Conservation (phyloP, 2,329 filamentous ascomycete genomes). For the Aureobasidium pullulans region DNA sequence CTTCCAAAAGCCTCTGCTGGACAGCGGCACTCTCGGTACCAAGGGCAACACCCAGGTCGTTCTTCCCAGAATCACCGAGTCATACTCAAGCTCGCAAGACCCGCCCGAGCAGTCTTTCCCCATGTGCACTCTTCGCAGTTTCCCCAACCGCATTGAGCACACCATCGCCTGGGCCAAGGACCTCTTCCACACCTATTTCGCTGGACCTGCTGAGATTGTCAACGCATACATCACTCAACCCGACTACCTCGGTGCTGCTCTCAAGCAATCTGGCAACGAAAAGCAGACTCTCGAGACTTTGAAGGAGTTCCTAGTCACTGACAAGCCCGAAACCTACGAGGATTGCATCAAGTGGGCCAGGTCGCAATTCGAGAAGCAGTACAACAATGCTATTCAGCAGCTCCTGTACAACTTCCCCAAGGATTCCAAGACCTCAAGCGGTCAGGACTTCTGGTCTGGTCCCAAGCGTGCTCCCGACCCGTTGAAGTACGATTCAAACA, state of each 20-base stretch:
- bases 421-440: constrained; percentile 79
- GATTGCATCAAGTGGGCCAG: constrained; percentile 97
- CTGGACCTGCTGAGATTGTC: constrained; percentile 86
- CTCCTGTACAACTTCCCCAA: constrained; percentile 96
- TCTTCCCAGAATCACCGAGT: constrained; percentile 84
- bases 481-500: constrained; percentile 77
- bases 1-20: constrained; percentile 92
- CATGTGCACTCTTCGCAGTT: constrained; percentile 95
- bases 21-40: constrained; percentile 96
- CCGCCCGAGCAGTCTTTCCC: constrained; percentile 98
- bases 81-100: constrained; percentile 94
- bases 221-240: constrained; percentile 84
- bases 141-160: constrained; percentile 97
- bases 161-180: constrained; percentile 98
- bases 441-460: constrained; percentile 94
- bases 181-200: constrained; percentile 88
- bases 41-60: constrained; percentile 98
- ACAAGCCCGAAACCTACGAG: constrained; percentile 86
- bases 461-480: constrained; percentile 93
- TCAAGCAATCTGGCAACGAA: constrained; percentile 92
- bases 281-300: constrained; percentile 89
- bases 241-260: constrained; percentile 76
- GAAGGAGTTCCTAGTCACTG: constrained; percentile 80
- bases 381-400: constrained; percentile 93
- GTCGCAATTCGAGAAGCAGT: constrained; percentile 89